Conservation (phyloP, 495 filamentous ascomycete species). For the Penicillium ucsense region DNA sequence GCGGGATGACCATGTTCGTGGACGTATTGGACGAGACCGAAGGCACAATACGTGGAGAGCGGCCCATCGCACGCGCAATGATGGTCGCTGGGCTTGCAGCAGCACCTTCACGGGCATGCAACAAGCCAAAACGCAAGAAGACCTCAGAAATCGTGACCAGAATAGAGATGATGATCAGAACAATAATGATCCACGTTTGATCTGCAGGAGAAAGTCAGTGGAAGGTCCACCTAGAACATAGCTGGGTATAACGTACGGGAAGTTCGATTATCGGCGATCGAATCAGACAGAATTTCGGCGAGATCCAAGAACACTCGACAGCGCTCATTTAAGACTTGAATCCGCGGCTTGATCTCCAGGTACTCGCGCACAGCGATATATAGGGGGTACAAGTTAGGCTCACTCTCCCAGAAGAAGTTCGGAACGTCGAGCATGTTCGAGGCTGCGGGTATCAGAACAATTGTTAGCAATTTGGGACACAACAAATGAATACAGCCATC, state of each 20-base stretch:
- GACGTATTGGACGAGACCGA: conserved; percentile 8
- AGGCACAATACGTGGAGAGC: conserved; percentile 8
- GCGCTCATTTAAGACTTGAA: conserved; percentile 91
- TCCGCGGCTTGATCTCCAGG: conserved; percentile 90
- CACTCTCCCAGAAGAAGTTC: conserved; percentile 98
- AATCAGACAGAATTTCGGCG: conserved; percentile 88
- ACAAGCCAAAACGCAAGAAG: conserved; percentile 71
- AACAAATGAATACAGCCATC: not conserved
- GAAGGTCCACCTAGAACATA: not conserved
- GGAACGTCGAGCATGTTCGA: conserved; percentile 96
- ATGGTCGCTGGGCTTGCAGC: conserved; percentile 7
- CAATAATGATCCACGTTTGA: conserved; percentile 96
- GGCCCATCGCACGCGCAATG: conserved; percentile 15
- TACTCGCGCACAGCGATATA: conserved; percentile 95
- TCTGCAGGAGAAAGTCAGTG: conserved; percentile 17
- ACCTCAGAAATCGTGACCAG: conserved; percentile 86
- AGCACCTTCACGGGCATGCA: conserved; percentile 36
- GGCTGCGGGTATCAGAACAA: conserved; percentile 40
- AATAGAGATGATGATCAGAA: conserved; percentile 85
- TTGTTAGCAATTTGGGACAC: not conserved
- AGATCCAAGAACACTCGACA: conserved; percentile 96
- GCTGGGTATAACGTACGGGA: conserved; percentile 40
- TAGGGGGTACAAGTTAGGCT: conserved; percentile 88
- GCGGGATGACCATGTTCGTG: conserved; percentile 4
- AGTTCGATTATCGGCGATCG: conserved; percentile 88